Evolutionary conservation across 768 basidiomycete species (phyloP).

Genomic region (Auricularia auricula-judae): DNA sequence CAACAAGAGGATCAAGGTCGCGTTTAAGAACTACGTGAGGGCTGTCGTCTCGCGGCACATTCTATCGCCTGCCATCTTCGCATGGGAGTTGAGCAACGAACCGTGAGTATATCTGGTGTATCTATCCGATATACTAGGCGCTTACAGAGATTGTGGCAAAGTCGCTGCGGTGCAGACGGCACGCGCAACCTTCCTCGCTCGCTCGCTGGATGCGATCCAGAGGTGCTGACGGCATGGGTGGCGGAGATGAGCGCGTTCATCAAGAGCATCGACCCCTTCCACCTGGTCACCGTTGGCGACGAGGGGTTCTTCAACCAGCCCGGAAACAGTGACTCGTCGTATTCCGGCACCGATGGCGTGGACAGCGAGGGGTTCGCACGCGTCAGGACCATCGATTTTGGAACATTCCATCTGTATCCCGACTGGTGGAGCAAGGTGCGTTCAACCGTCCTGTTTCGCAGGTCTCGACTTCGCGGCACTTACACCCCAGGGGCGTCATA

Average conservation of each 20-base stretch:
- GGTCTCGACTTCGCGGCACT: not conserved
- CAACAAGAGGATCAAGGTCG: slow-evolving; percentile 8
- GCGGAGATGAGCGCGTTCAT: slow-evolving; percentile 12
- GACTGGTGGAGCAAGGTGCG: slow-evolving; percentile 11
- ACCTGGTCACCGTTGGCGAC: slow-evolving; percentile 12
- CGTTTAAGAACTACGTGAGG: slow-evolving; percentile 11
- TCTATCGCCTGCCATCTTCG: slow-evolving; percentile 7
- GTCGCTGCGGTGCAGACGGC: slow-evolving; percentile 10
- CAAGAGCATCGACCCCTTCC: slow-evolving; percentile 10
- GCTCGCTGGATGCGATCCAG: slow-evolving; percentile 8
- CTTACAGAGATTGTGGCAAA: not conserved
- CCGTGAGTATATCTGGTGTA: not conserved
- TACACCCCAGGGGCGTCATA: not conserved
- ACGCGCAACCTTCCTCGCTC: slow-evolving; percentile 11
- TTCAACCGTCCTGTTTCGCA: not conserved
- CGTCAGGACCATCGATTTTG: slow-evolving; percentile 7
- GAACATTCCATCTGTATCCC: slow-evolving; percentile 10
- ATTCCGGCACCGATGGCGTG: slow-evolving; percentile 6
- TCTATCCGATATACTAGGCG: not conserved
- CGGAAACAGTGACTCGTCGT: slow-evolving; percentile 10
- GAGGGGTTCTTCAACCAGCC: slow-evolving; percentile 13
- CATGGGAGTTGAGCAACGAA: slow-evolving; percentile 10
- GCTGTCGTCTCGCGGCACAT: slow-evolving; percentile 9
- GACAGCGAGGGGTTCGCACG: slow-evolving; percentile 7
- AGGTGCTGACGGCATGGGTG: slow-evolving; percentile 10